phyloP scores from a whole-genome alignment of 2,329 filamentous ascomycete species.

The Xylariaceae sp. region DNA sequence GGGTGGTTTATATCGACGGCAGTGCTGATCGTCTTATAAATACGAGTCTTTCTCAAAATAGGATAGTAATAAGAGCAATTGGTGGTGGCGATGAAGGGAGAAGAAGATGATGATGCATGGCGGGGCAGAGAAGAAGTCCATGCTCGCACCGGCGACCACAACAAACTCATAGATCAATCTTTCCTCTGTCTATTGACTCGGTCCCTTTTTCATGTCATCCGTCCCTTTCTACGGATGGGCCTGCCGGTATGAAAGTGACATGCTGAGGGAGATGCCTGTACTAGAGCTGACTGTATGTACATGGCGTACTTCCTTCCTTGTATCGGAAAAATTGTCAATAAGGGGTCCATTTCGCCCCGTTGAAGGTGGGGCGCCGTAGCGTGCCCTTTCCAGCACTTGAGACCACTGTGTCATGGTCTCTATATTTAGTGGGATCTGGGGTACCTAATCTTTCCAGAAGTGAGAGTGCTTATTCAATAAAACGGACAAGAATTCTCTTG shows the following conservation, averaged over 20 bases:
- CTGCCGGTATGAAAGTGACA: neutral
- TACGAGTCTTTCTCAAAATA: neutral
- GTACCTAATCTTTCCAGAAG: too few relatives aligned
- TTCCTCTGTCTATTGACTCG: too few relatives aligned
- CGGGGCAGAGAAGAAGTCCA: constrained; percentile 24
- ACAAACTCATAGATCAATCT: constrained; percentile 22
- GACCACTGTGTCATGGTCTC: too few relatives aligned
- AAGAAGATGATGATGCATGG: constrained; percentile 17
- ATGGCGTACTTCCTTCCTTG: neutral
- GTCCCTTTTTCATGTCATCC: constrained; percentile 12
- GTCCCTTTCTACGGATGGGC: constrained; percentile 1
- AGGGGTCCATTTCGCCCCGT: neutral
- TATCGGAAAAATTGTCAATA: constrained; percentile 2
- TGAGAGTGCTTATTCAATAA: too few relatives aligned
- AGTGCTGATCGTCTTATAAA: constrained; percentile 6
- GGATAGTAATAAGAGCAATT: neutral
- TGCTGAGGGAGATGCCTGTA: neutral
- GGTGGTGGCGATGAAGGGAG: constrained; percentile 3
- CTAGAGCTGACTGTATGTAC: constrained; percentile 1
- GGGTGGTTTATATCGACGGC: neutral
- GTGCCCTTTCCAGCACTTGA: neutral
- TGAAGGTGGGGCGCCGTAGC: neutral
- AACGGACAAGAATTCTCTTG: too few relatives aligned
- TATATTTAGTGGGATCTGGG: too few relatives aligned
- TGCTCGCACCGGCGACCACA: constrained; percentile 22